phyloP scores from a whole-genome alignment of 805 yeast genomes.

The Debaryomyces maramus region DNA sequence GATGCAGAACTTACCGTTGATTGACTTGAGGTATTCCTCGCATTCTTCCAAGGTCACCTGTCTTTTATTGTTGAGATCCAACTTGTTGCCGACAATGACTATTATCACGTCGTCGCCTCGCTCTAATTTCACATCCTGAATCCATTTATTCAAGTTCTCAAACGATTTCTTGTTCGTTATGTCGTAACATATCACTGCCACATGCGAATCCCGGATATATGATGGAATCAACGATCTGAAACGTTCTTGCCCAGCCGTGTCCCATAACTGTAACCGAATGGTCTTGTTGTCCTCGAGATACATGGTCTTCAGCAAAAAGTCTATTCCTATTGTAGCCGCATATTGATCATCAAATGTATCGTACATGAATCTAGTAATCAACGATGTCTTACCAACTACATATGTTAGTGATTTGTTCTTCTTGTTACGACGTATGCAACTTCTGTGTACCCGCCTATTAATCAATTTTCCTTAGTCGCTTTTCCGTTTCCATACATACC shows the following conservation, averaged over 20 bases:
- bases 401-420: slow-evolving; percentile 4
- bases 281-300: slow-evolving; percentile 91
- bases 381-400: slow-evolving; percentile 88
- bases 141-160: slow-evolving; percentile 85
- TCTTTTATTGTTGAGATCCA: slow-evolving; percentile 76
- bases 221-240: slow-evolving; percentile 94
- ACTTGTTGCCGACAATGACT: slow-evolving; percentile 89
- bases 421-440: not conserved
- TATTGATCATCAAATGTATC: slow-evolving; percentile 96
- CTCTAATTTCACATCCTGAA: slow-evolving; percentile 90
- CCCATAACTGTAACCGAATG: slow-evolving; percentile 93
- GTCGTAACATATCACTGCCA: slow-evolving; percentile 96
- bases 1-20: slow-evolving; percentile 77
- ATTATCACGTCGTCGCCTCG: slow-evolving; percentile 88
- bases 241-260: slow-evolving; percentile 96
- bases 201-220: slow-evolving; percentile 92
- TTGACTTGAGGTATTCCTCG: slow-evolving; percentile 65
- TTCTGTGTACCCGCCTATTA: not conserved
- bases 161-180: slow-evolving; percentile 84
- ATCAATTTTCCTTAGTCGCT: not conserved
- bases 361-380: slow-evolving; percentile 96
- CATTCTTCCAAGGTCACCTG: slow-evolving; percentile 85
- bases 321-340: slow-evolving; percentile 96
- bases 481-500: slow-evolving; percentile 39
- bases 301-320: slow-evolving; percentile 91